Base-by-base conservation (phyloP, 2,329 filamentous ascomycete species). In the Fusarium sp. region DNA sequence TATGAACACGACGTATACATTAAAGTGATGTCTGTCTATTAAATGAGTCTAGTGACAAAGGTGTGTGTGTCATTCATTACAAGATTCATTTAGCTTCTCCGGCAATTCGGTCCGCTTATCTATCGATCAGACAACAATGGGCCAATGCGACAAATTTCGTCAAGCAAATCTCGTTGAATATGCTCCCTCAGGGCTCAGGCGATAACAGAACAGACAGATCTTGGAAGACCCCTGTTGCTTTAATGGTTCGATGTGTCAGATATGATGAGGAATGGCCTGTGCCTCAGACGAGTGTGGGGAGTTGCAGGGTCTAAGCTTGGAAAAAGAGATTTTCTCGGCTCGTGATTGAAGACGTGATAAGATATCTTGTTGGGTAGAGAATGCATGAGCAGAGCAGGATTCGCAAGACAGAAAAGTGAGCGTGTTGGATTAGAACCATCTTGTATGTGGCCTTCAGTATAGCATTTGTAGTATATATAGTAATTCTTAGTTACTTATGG, bases 391-490 rank as follows among this genome's bases (percentile, higher is more conserved):
- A 33, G 23, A 36, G 11, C 5, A 33, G 29, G 13, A 17, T 33
- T 39, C 36, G 40, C 13, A 25, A 23, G n/a, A 2, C 8, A 31
- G 36, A 41, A 15, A 20, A 33, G 36, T 39, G 13, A 43, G 25
- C 25, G 8, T 27, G 14, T 29, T 51, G 42, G 45, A 58, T 63
- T 41, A 58, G 46, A 11, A 46, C 60, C 60, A 63, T 58, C 58
- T 64, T 10, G 45, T 64, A 45, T 7, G 45, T 63, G 52, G 58
- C 37, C 33, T 51, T 58, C 15, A 60, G 31, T 57, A 63, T 63
- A 63, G 58, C 42, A 63, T 63, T 62, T 51, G 29, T 31, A 31
- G 11, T 27, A 27, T 27, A 27, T 48, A 45, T 61, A 47, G 48
- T 45, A 25, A 25, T 25, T 25, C 25, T 3, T 25, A 25, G 25